These are phyloP conservation scores for Aurantiochytrium sp. DNA, from an alignment of 108 stramenopile genomes.

Conservation along the genomic window DNA sequence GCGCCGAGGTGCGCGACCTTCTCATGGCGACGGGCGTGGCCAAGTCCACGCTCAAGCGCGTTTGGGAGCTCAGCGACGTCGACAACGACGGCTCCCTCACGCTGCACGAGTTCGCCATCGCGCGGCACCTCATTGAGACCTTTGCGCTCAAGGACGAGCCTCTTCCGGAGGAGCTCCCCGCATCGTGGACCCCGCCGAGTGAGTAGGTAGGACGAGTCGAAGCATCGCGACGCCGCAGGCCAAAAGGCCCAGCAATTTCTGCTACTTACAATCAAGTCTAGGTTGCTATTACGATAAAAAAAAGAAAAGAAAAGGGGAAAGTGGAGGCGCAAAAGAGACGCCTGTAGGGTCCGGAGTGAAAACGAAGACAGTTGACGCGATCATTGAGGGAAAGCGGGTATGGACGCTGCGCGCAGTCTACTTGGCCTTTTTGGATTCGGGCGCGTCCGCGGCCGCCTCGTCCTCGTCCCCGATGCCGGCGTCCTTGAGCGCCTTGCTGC, in stretches of 20 bases:
- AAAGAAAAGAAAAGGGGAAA: too few relatives aligned
- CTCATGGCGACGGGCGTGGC: conserved; percentile 74
- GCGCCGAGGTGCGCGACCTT: conserved; percentile 51
- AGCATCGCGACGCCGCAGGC: too few relatives aligned
- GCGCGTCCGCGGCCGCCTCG: neutral
- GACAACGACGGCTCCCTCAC: conserved; percentile 84
- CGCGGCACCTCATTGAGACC: conserved; percentile 68
- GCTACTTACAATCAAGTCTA: too few relatives aligned
- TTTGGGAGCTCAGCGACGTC: conserved; percentile 86
- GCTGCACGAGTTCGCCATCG: conserved; percentile 82
- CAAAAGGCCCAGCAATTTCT: too few relatives aligned
- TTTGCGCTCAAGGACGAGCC: neutral
- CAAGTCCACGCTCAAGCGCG: conserved; percentile 78
- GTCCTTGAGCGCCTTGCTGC: conserved; percentile 10
- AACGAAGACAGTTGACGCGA: too few relatives aligned
- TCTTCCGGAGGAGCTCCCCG: neutral
- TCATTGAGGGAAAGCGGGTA: too few relatives aligned
- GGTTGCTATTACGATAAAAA: too few relatives aligned
- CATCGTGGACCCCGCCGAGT: neutral
- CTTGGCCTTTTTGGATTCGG: neutral
- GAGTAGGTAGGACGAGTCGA: too few relatives aligned
- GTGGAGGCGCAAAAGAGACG: too few relatives aligned
- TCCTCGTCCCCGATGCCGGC: neutral
- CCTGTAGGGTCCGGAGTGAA: too few relatives aligned
- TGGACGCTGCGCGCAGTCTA: too few relatives aligned